A percentile compares a stretch with the other conserved stretches of the same genome.
Evolutionary conservation across 2,329 filamentous ascomycete species (phyloP).

Genomic region (Penicillium brevicompactum): DNA sequence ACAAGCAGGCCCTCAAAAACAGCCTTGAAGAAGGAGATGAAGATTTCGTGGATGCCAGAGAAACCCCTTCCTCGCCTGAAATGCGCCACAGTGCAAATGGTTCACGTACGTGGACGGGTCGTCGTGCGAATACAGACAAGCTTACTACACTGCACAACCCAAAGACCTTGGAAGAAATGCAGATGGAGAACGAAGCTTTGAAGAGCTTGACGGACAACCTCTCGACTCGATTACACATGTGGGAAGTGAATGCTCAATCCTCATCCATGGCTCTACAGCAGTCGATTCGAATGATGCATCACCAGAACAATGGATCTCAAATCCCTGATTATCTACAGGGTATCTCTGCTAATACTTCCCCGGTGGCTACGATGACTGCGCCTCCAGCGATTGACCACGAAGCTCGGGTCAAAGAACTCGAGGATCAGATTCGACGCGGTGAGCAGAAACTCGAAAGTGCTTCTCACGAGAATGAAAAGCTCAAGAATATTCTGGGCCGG

Average conservation of each 20-base stretch:
- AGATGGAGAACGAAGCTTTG: constrained; percentile 82
- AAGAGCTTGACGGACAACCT: constrained; percentile 85
- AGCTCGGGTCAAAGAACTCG: constrained; percentile 64
- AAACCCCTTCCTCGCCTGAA: constrained; percentile 59
- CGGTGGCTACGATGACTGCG: constrained; percentile 19
- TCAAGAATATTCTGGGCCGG: constrained; percentile 55
- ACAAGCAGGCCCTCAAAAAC: constrained; percentile 45
- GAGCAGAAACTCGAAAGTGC: constrained; percentile 66
- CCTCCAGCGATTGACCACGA: constrained; percentile 41
- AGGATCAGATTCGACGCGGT: constrained; percentile 63
- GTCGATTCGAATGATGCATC: constrained; percentile 62
- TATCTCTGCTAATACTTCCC: constrained; percentile 31
- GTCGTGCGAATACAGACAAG: constrained; percentile 25
- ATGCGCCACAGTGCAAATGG: constrained; percentile 49
- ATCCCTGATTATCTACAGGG: constrained; percentile 35
- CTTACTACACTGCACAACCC: constrained; percentile 39
- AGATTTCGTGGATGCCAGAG: constrained; percentile 85
- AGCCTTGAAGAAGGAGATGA: constrained; percentile 71
- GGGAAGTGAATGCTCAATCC: constrained; percentile 88
- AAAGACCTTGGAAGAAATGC: constrained; percentile 83
- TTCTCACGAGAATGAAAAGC: constrained; percentile 62
- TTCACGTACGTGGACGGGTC: constrained; percentile 17
- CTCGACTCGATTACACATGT: constrained; percentile 83
- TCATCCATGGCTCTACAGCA: constrained; percentile 84
- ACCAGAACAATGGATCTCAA: constrained; percentile 35